Percentiles rank a stretch among this genome's conserved stretches.
phyloP scores from a whole-genome alignment of 2,329 filamentous ascomycete genomes.

The Trichoderma sp. region DNA sequence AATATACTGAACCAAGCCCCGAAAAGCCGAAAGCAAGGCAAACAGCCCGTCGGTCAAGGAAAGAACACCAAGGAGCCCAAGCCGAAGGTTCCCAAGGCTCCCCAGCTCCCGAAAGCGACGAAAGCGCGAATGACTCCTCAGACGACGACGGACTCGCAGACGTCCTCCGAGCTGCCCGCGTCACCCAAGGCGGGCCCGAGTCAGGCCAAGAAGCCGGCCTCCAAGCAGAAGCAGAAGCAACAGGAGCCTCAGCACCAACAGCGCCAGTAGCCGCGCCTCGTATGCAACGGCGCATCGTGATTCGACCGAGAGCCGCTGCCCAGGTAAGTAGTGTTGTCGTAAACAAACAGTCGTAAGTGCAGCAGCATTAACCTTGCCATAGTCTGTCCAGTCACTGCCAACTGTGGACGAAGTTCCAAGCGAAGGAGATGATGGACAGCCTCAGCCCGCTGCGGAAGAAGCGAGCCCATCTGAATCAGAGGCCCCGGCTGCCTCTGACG shows the following conservation, averaged over 20 bases:
- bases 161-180: not conserved
- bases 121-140: not conserved
- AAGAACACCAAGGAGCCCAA: not conserved
- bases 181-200: not conserved
- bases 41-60: not conserved
- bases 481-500: not conserved
- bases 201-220: not conserved
- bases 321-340: not conserved
- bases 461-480: not conserved
- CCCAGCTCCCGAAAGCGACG: not conserved
- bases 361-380: not conserved
- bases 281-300: not conserved
- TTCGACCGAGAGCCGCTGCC: not conserved
- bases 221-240: not conserved
- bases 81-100: not conserved
- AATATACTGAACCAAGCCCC: slow-evolving; percentile 13
- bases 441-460: not conserved
- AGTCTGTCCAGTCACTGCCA: not conserved
- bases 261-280: not conserved
- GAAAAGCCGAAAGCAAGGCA: slow-evolving; percentile 9
- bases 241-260: not conserved
- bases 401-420: not conserved
- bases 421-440: not conserved
- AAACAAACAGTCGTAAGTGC: no score
- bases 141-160: not conserved